phyloP scores from a whole-genome alignment of 495 filamentous ascomycete species.

The Aspergillus heteromorphus region DNA sequence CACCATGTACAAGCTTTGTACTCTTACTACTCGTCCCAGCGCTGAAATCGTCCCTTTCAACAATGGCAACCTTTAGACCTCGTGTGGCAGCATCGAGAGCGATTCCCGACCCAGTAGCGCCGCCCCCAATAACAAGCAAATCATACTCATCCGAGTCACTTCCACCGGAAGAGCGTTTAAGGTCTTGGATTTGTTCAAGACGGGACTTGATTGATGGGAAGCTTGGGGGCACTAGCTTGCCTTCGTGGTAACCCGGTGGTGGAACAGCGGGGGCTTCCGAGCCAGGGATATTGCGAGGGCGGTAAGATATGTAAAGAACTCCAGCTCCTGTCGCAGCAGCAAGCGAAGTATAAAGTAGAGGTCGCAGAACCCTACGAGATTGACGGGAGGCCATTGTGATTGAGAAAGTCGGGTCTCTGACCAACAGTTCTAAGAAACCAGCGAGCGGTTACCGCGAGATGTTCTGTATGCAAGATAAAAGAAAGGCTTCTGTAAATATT shows the following conservation, averaged over 20 bases:
- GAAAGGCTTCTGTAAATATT: background rate
- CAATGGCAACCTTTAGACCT: slow-evolving; percentile 85
- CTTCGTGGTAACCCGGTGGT: slow-evolving; percentile 74
- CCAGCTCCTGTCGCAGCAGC: slow-evolving; percentile 54
- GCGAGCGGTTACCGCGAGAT: background rate
- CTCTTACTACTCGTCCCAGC: slow-evolving; percentile 93
- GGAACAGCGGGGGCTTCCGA: slow-evolving; percentile 73
- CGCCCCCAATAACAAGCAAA: slow-evolving; percentile 84
- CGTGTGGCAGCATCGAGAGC: slow-evolving; percentile 90
- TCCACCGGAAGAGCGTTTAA: slow-evolving; percentile 29
- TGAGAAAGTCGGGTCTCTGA: background rate
- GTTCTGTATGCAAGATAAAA: background rate
- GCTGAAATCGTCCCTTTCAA: slow-evolving; percentile 95
- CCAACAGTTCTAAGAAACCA: background rate
- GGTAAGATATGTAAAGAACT: slow-evolving; percentile 70
- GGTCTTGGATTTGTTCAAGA: slow-evolving; percentile 49
- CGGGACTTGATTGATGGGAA: slow-evolving; percentile 76
- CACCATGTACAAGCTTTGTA: slow-evolving; percentile 95
- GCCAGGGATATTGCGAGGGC: slow-evolving; percentile 82
- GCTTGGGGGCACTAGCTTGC: slow-evolving; percentile 70
- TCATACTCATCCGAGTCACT: slow-evolving; percentile 58
- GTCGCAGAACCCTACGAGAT: slow-evolving; percentile 50
- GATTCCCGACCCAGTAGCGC: slow-evolving; percentile 88
- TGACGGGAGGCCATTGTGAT: slow-evolving; percentile 55
- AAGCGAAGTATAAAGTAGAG: slow-evolving; percentile 57